Evolutionary conservation across 805 yeast genomes (phyloP).

Genomic region (Yarrowia bubula): DNA sequence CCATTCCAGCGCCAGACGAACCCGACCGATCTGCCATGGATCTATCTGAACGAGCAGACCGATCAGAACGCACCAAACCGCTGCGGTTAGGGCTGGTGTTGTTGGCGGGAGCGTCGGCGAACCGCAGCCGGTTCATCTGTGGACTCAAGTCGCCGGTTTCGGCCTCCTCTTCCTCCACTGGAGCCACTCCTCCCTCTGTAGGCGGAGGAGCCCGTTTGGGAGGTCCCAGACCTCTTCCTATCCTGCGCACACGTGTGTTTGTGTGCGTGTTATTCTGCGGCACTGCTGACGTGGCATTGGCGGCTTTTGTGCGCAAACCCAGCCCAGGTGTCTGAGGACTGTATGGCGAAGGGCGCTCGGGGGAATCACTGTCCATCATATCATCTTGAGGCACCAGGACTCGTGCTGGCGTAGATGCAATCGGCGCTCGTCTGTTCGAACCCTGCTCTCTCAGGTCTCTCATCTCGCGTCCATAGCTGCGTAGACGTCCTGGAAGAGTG

Average conservation of each 20-base stretch:
- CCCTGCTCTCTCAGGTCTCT: not conserved
- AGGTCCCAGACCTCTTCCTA: constrained; percentile 21
- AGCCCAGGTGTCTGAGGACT: constrained; percentile 18
- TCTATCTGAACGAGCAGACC: constrained; percentile 7
- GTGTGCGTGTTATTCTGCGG: not conserved
- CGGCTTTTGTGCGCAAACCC: not conserved
- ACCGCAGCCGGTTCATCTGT: constrained; percentile 14
- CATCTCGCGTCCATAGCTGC: constrained; percentile 4
- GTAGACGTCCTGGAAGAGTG: not conserved
- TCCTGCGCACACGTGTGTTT: not conserved
- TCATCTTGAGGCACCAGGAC: not conserved
- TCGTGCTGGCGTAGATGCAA: not conserved
- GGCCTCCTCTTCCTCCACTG: not conserved
- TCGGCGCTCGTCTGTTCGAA: not conserved
- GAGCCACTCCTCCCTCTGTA: not conserved
- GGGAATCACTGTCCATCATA: constrained; percentile 17
- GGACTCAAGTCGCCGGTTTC: constrained; percentile 16
- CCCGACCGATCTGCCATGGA: constrained; percentile 11
- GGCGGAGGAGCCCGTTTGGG: constrained; percentile 28
- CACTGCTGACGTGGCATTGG: not conserved
- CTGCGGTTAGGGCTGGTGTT: constrained; percentile 14
- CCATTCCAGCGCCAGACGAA: not conserved
- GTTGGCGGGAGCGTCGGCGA: not conserved
- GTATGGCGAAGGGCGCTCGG: constrained; percentile 1
- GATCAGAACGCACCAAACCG: constrained; percentile 1